Evolutionary conservation across 768 basidiomycete genomes (phyloP).

Genomic region (Boletus tomentosulus): DNA sequence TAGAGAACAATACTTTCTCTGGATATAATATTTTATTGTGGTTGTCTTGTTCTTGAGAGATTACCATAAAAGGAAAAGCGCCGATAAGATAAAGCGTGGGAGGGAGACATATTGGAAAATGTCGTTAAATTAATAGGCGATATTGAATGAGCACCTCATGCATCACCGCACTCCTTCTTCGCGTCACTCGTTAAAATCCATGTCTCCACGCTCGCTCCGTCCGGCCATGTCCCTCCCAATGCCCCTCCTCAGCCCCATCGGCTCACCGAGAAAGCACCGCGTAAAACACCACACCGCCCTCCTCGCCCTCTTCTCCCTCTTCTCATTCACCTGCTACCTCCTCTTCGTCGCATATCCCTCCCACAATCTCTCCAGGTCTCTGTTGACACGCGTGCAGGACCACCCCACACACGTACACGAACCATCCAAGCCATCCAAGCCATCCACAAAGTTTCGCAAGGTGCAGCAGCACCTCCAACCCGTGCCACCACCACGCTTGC

Average conservation of each 20-base stretch:
- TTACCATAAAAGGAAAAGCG: neutral
- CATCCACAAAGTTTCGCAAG: neutral
- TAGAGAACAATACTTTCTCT: neutral
- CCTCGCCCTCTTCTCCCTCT: slow-evolving; percentile 49
- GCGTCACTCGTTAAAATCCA: slow-evolving; percentile 18
- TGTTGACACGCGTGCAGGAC: slow-evolving; percentile 23
- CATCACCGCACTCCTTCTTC: slow-evolving; percentile 27
- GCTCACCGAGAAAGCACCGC: slow-evolving; percentile 32
- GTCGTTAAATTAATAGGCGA: neutral
- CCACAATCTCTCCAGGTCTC: slow-evolving; percentile 34
- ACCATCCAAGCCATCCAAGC: slow-evolving; percentile 29
- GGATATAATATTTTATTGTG: neutral
- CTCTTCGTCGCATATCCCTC: slow-evolving; percentile 47
- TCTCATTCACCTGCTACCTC: slow-evolving; percentile 51
- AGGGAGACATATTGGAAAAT: neutral
- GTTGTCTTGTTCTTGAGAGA: neutral
- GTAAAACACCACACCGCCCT: slow-evolving; percentile 49
- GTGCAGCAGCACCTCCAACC: slow-evolving; percentile 11
- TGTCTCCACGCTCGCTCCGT: neutral
- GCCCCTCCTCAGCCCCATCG: slow-evolving; percentile 22
- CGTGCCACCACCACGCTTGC: slow-evolving; percentile 25
- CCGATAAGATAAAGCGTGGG: neutral
- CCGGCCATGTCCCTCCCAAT: slow-evolving; percentile 31
- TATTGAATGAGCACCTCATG: slow-evolving; percentile 11
- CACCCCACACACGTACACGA: slow-evolving; percentile 1